Evolutionary conservation across 1,284 basidiomycete genomes (phyloP), one percentile per base, ranked within the genome.

Genomic region (Sporisorium iseilematis-ciliati): DNA sequence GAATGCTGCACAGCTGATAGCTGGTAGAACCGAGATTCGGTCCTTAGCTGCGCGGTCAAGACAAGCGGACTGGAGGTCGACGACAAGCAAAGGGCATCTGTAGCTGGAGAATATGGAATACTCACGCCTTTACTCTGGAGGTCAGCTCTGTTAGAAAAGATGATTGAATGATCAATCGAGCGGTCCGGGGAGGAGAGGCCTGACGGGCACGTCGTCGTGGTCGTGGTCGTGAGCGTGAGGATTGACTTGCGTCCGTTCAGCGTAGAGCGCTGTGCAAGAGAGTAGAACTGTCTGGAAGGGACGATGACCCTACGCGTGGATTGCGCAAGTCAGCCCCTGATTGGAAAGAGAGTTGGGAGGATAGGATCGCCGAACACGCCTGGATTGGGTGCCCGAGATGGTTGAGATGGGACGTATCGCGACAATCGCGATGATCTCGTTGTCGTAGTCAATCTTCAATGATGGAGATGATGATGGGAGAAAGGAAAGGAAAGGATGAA

Each of bases 351-450:
- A 25, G 35, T 23, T 12, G 16, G 42, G 40, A 60, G 52, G 52
- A 23, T 59, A n/a, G 55, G 50, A 68, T 67, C 59, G 62, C 52
- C 74, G 69, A 69, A 77, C 75, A 77, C 75, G 75, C 75, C 75
- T 77, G 69, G 75, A 69, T 77, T 77, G 75, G 75, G 75, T 77
- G 75, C 75, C 75, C 75, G 75, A 69, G 73, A 75, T 71, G 67
- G 59, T 26, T 33, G 72, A 66, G 72, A 68, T 64, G 65, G 65
- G 62, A 62, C 57, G 65, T 40, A 51, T 71, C 68, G 68, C 68
- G 68, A 65, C 51, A 52, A 65, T 65, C 68, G 68, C 68, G 68
- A 71, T 46, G 68, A 71, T 71, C 63, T 71, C 63, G 63, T 54
- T 57, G 58, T 45, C 31, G 48, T 49, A 50, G 38, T 61, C 62